Percentiles rank a stretch among this genome's conserved stretches.
phyloP scores from a whole-genome alignment of 345 rosid genomes.

The thale cress (Arabidopsis thaliana) region TAIR10.1 NC_003071.7:18443501-18444000 shows the following conservation, averaged over 20 bases:
- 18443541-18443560: constrained; percentile 5
- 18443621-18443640: constrained; percentile 18
- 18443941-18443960: background rate
- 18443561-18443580: constrained; percentile 32
- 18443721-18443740: constrained; percentile 14
- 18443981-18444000: constrained; percentile 9
- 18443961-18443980: background rate
- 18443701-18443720: constrained; percentile 49
- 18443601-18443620: background rate
- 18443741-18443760: constrained; percentile 19
- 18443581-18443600: constrained; percentile 40
- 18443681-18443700: constrained; percentile 49
- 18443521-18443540: constrained; percentile 27
- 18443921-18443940: no score
- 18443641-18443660: constrained; percentile 35
- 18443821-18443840: no score
- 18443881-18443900: no score
- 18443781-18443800: no score
- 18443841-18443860: no score
- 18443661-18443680: constrained; percentile 34
- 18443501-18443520: constrained; percentile 8
- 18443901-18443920: no score
- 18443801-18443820: no score
- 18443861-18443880: no score
- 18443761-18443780: background rate